These are phyloP conservation scores for Fragaria ananassa DNA, from an alignment of 306 rosid genomes.

Conservation along the genomic window DNA sequence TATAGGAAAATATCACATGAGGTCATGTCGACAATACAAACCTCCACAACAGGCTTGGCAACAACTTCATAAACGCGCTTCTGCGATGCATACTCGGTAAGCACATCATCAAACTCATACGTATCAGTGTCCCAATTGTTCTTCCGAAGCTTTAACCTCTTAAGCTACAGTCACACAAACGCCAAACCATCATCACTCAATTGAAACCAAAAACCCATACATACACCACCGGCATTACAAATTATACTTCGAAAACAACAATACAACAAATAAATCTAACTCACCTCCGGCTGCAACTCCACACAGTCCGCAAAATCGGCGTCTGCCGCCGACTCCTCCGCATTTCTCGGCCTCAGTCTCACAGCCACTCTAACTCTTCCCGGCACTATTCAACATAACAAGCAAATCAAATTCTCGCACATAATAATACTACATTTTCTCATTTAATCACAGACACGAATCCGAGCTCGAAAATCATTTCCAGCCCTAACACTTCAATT, in stretches of 20 bases:
- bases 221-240: neutral
- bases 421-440: neutral
- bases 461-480: neutral
- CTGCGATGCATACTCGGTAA: slow-evolving; percentile 87
- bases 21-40: slow-evolving; percentile 24
- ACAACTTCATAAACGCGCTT: slow-evolving; percentile 98
- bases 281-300: slow-evolving; percentile 90
- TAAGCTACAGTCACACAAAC: slow-evolving; percentile 53
- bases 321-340: slow-evolving; percentile 75
- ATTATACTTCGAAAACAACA: slow-evolving; percentile 7
- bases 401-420: neutral
- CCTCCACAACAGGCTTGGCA: slow-evolving; percentile 99
- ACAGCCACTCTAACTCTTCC: slow-evolving; percentile 97
- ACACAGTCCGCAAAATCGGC: slow-evolving; percentile 95
- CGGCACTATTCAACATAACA: slow-evolving; percentile 48
- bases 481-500: neutral
- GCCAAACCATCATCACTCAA: slow-evolving; percentile 12
- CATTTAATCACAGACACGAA: neutral
- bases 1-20: neutral
- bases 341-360: slow-evolving; percentile 81
- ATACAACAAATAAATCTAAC: slow-evolving; percentile 13
- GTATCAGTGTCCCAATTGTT: slow-evolving; percentile 96
- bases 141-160: slow-evolving; percentile 85
- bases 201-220: neutral
- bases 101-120: slow-evolving; percentile 87